Evolutionary conservation across 2,329 filamentous ascomycete species (phyloP).

Genomic region (Alternaria ethzedia): DNA sequence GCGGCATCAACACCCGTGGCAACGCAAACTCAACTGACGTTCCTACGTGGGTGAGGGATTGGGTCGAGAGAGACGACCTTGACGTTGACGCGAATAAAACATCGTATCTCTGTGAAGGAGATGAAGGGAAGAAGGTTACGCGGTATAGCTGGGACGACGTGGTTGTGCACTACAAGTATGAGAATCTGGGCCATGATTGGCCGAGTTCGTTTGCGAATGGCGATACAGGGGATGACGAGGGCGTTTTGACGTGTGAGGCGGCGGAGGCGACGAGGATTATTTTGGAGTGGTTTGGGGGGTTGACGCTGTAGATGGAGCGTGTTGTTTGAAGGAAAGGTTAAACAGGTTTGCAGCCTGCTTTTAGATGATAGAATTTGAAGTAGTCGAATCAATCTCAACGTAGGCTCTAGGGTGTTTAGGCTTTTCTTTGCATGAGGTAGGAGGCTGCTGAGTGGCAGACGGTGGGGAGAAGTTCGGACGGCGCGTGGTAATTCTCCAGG

Average conservation of each 20-base stretch:
- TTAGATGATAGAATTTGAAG: fast-evolving
- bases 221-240: slow-evolving; percentile 24
- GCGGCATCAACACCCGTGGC: slow-evolving; percentile 35
- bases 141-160: slow-evolving; percentile 37
- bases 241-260: slow-evolving; percentile 34
- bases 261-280: slow-evolving; percentile 42
- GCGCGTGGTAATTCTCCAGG: background rate
- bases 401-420: background rate
- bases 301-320: slow-evolving; percentile 18
- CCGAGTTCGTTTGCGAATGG: slow-evolving; percentile 42
- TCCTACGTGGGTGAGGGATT: slow-evolving; percentile 44
- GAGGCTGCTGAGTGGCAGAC: background rate
- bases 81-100: slow-evolving; percentile 34
- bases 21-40: slow-evolving; percentile 29
- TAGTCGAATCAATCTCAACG: fast-evolving
- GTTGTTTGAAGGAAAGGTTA: background rate
- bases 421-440: background rate
- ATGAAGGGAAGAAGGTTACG: slow-evolving; percentile 34
- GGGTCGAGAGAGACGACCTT: slow-evolving; percentile 47
- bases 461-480: background rate
- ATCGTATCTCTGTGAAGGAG: slow-evolving; percentile 36
- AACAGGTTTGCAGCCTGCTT: background rate
- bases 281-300: slow-evolving; percentile 39
- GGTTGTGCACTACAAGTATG: slow-evolving; percentile 50
- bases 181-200: slow-evolving; percentile 52